A percentile compares a stretch with the other conserved stretches of the same genome.
These are phyloP conservation scores for Pythium sukuiense DNA, from an alignment of 352 stramenopile species.

Conservation along the genomic window DNA sequence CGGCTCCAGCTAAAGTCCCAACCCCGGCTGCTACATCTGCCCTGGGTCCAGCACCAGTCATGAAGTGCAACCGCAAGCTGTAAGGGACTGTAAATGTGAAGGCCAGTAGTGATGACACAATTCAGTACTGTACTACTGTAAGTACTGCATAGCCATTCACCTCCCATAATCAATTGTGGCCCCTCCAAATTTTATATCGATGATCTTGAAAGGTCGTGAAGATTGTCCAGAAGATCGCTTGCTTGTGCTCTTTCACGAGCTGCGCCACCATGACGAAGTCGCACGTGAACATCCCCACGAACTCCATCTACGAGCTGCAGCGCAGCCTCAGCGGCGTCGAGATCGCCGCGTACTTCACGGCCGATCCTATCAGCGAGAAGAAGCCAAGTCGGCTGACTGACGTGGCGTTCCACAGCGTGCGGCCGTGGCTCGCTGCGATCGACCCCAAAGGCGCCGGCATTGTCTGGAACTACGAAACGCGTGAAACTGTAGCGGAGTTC, in stretches of 20 bases:
- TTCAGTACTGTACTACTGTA: too few relatives aligned
- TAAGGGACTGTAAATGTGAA: background rate
- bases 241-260: background rate
- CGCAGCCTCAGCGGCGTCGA: constrained; percentile 51
- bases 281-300: constrained; percentile 29
- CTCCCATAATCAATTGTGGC: background rate
- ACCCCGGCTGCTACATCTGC: background rate
- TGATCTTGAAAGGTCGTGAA: constrained; percentile 6
- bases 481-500: constrained; percentile 62
- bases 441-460: constrained; percentile 59
- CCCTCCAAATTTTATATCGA: too few relatives aligned
- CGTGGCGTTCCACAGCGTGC: constrained; percentile 57
- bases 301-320: constrained; percentile 67
- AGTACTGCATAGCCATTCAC: background rate
- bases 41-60: background rate
- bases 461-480: constrained; percentile 77
- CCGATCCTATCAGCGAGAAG: constrained; percentile 68
- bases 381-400: constrained; percentile 69
- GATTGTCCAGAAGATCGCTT: background rate
- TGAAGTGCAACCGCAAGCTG: background rate
- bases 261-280: constrained; percentile 9
- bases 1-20: background rate
- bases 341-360: constrained; percentile 45
- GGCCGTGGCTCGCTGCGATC: constrained; percentile 66
- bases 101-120: too few relatives aligned